phyloP scores from a whole-genome alignment of 805 yeast genomes.

The Candida endomychidarum region DNA sequence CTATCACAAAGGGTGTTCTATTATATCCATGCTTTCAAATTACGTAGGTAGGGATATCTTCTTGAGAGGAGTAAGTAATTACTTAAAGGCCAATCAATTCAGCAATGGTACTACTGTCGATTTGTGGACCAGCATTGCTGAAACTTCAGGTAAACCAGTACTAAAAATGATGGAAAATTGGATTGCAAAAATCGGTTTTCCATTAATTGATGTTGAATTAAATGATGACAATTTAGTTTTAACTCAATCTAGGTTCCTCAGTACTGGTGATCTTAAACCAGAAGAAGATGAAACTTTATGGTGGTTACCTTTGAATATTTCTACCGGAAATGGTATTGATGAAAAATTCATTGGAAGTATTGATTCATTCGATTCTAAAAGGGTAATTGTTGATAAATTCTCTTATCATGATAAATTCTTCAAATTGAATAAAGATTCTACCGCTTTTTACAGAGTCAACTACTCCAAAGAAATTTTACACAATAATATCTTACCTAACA shows the following conservation, averaged over 20 bases:
- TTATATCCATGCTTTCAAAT: constrained; percentile 73
- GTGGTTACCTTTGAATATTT: constrained; percentile 56
- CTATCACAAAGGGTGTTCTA: constrained; percentile 77
- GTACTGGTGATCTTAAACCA: constrained; percentile 56
- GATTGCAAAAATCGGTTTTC: constrained; percentile 75
- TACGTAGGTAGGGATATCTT: constrained; percentile 68
- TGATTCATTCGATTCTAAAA: constrained; percentile 27
- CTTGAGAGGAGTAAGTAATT: constrained; percentile 69
- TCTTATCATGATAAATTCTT: constrained; percentile 27
- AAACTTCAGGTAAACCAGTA: constrained; percentile 62
- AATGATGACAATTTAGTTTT: constrained; percentile 38
- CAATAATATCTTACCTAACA: constrained; percentile 38
- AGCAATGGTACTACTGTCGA: constrained; percentile 75
- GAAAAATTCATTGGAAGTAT: constrained; percentile 6
- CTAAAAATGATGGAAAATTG: constrained; percentile 62
- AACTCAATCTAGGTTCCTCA: constrained; percentile 60
- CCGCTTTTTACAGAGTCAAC: constrained; percentile 55
- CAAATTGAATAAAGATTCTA: constrained; percentile 51
- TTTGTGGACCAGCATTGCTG: constrained; percentile 66
- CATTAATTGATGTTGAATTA: constrained; percentile 55
- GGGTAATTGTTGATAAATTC: constrained; percentile 22
- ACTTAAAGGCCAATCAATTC: constrained; percentile 61
- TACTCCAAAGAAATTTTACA: constrained; percentile 46
- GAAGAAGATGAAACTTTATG: constrained; percentile 58
- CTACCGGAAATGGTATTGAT: constrained; percentile 18